Evolutionary conservation across 768 basidiomycete genomes (phyloP), one percentile per base, ranked within the genome.

Genomic region (Botryobasidium botryosum): DNA sequence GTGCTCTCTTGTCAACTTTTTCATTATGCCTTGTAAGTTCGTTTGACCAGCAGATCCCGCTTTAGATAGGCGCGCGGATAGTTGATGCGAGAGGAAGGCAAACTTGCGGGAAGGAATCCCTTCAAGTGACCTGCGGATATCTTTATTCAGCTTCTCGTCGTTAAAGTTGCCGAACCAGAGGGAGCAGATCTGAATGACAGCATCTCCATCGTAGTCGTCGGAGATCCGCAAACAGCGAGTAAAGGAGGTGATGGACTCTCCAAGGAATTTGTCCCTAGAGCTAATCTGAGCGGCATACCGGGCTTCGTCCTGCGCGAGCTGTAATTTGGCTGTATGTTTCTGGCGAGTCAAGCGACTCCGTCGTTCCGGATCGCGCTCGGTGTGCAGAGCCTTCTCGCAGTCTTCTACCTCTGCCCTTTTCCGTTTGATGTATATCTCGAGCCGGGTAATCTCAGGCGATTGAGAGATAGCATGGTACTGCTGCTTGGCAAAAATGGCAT

Each of bases 11-110:
- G 83, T 84, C 70, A 99, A 50, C 1, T 60, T 82, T 20, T 75
- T 70, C 4, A 80, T 45, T 20, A 97, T 66, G 2, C 53, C 60
- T 41, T 78, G 74, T 4, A 97, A 66, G 47, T 68, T 73, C 18
- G 59, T 53, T 54, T 88, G 85, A 41, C 61, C 28, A 2, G 55
- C 39, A 20, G 58, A 44, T 6, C 57, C 50, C 13, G 65, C 47
- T 35, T 63, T 71, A 10, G 79, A 72, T 25, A 97, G 68, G 6
- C 91, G 74, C n/a, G 92, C 90, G 0, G 88, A 77, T 4, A 99
- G 72, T 61, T 99, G 94, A 61, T 91, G 87, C 7, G 86, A 77
- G 44, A 97, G 68, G 59, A 88, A 86, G 35, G 92, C 70, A 55
- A 96, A 81, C 59, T 97, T 97, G 48, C 74, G 69, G 0, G 90